These are phyloP conservation scores for Xylariomycetidae sp. DNA, from an alignment of 2,329 filamentous ascomycete species.

Conservation along the genomic window DNA sequence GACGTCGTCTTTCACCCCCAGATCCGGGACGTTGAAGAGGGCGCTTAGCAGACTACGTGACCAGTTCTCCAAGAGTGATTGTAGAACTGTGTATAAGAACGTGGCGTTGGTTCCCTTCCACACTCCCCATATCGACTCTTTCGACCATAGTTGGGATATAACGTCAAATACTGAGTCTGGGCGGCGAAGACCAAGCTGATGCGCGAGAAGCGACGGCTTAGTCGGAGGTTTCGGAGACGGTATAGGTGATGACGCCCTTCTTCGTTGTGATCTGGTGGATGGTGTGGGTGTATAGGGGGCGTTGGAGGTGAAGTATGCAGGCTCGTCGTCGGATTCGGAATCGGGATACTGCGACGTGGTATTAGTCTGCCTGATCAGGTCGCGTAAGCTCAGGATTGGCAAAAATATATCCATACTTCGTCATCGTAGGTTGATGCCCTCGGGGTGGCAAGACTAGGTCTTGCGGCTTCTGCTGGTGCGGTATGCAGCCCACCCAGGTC, in stretches of 20 bases:
- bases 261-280: conserved; percentile 31
- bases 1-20: conserved; percentile 69
- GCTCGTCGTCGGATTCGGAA: conserved; percentile 71
- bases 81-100: conserved; percentile 83
- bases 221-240: conserved; percentile 30
- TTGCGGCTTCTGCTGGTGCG: conserved; percentile 20
- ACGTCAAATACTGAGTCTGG: conserved; percentile 82
- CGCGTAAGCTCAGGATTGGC: too few species aligned
- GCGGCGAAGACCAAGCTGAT: conserved; percentile 67
- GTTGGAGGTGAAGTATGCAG: conserved; percentile 76
- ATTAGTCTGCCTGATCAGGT: conserved; percentile 9
- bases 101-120: conserved; percentile 94
- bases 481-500: conserved; percentile 34
- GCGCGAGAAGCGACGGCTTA: conserved; percentile 33
- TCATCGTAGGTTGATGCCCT: conserved; percentile 30
- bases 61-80: conserved; percentile 88
- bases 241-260: conserved; percentile 25
- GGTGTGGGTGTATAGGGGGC: conserved; percentile 51
- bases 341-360: conserved; percentile 37
- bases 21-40: conserved; percentile 82
- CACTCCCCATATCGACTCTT: conserved; percentile 83
- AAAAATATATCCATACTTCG: conserved; percentile 15
- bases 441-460: conserved; percentile 29
- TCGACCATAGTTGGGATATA: conserved; percentile 81
- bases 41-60: conserved; percentile 86